phyloP scores from a whole-genome alignment of 305 asterid genomes.

The Fraxinus baroniana region DNA sequence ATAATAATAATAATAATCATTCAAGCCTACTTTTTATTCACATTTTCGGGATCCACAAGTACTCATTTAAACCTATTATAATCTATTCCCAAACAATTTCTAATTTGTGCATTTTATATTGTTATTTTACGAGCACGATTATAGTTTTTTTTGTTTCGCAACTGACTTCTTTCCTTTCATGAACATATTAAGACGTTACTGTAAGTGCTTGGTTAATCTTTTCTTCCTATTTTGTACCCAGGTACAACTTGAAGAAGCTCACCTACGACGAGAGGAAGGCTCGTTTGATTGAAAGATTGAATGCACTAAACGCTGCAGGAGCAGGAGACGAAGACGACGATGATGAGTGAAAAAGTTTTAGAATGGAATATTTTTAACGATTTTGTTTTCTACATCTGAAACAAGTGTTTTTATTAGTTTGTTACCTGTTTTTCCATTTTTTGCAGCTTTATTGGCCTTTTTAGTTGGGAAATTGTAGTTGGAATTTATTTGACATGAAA shows the following conservation, averaged over 20 bases:
- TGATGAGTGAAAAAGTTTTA: constrained; percentile 23
- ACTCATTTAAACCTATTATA: too few relatives aligned
- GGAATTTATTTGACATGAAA: not conserved
- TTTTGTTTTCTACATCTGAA: constrained; percentile 1
- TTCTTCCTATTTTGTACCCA: not conserved
- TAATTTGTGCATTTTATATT: not conserved
- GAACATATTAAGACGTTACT: not conserved
- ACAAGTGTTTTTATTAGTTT: constrained; percentile 7
- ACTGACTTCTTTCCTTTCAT: not conserved
- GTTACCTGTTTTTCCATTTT: constrained; percentile 11
- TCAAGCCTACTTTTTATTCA: not conserved
- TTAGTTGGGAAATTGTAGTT: not conserved
- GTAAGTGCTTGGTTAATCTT: not conserved
- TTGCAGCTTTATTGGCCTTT: constrained; percentile 23
- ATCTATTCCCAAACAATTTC: not conserved
- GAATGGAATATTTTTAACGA: not conserved
- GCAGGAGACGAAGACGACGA: constrained; percentile 26
- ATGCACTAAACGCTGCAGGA: constrained; percentile 39
- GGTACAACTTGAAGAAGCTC: constrained; percentile 42
- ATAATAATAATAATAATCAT: too few relatives aligned
- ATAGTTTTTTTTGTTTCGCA: not conserved
- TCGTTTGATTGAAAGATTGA: constrained; percentile 35
- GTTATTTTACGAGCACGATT: not conserved
- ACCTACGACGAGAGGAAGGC: constrained; percentile 40
- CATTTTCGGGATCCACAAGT: not conserved